These are phyloP conservation scores for Triangularia setosa DNA, from an alignment of 2,329 filamentous ascomycete genomes.

Conservation along the genomic window DNA sequence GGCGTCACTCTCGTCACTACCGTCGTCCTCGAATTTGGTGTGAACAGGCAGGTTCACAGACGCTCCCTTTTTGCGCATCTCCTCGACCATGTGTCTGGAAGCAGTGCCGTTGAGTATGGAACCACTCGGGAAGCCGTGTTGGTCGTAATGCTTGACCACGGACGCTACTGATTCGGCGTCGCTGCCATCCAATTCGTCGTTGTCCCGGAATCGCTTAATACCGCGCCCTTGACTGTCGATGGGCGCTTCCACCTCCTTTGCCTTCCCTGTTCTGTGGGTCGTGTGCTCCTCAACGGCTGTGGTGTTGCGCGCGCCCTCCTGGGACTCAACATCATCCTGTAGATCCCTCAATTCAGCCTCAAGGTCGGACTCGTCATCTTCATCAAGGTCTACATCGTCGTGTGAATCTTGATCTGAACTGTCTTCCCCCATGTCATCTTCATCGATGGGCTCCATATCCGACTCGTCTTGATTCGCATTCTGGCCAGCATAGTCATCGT, in stretches of 20 bases:
- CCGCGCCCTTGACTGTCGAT: neutral
- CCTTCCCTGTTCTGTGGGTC: neutral
- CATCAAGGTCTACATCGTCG: constrained; percentile 9
- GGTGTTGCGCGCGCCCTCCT: neutral
- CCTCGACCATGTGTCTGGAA: constrained; percentile 32
- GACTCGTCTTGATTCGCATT: constrained; percentile 9
- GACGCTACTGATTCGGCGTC: constrained; percentile 28
- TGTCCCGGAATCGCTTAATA: neutral
- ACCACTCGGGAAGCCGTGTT: constrained; percentile 38
- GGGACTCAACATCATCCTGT: constrained; percentile 7
- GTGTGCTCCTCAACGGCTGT: neutral
- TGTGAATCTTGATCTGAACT: constrained; percentile 14
- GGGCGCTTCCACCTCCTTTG: neutral
- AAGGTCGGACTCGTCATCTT: constrained; percentile 16
- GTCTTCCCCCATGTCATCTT: constrained; percentile 9
- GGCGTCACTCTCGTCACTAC: constrained; percentile 15
- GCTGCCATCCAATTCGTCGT: constrained; percentile 15
- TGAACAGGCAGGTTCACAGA: constrained; percentile 28
- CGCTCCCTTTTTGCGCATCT: constrained; percentile 30
- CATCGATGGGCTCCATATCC: constrained; percentile 22
- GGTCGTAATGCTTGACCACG: constrained; percentile 33
- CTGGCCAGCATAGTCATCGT: constrained; percentile 8
- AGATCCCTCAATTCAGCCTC: constrained; percentile 24
- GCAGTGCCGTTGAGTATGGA: constrained; percentile 37
- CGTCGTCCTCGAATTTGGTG: constrained; percentile 24